Conservation (phyloP, 495 filamentous ascomycete genomes). For the Hyaloscypha finlandica region DNA sequence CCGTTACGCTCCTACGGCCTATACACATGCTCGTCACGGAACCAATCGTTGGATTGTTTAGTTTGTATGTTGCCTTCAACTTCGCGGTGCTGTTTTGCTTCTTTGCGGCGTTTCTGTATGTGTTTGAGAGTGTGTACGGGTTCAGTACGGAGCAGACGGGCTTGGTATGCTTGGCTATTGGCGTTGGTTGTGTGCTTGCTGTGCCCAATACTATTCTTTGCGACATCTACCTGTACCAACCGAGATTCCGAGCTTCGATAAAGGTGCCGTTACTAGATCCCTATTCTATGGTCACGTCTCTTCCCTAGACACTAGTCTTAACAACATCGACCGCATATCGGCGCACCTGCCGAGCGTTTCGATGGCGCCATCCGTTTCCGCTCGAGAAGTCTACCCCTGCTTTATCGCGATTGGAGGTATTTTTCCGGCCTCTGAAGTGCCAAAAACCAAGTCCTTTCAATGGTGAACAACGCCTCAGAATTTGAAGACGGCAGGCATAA, state of each 20-base stretch:
- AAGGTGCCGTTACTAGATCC: too few species aligned
- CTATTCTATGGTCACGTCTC: too few species aligned
- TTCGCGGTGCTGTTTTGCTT: slow-evolving; percentile 67
- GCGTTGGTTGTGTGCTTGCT: slow-evolving; percentile 55
- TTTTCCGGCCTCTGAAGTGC: too few species aligned
- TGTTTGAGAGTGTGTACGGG: slow-evolving; percentile 51
- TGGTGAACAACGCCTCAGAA: too few species aligned
- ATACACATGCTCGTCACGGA: slow-evolving; percentile 65
- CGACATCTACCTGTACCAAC: slow-evolving; percentile 45
- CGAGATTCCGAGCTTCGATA: slow-evolving; percentile 15
- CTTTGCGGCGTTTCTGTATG: slow-evolving; percentile 63
- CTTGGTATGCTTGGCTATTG: slow-evolving; percentile 60
- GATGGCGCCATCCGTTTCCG: too few species aligned
- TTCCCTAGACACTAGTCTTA: too few species aligned
- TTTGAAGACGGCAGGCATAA: too few species aligned
- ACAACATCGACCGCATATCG: too few species aligned
- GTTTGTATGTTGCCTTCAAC: slow-evolving; percentile 62
- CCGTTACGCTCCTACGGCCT: slow-evolving; percentile 60
- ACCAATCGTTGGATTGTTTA: slow-evolving; percentile 63
- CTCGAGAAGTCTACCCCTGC: too few species aligned
- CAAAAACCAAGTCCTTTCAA: too few species aligned
- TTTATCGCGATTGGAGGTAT: too few species aligned
- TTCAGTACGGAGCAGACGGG: slow-evolving; percentile 53
- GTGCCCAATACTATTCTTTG: slow-evolving; percentile 46
- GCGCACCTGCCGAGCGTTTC: too few species aligned